Conservation (phyloP, 1,284 basidiomycete species). For the Naganishia albida region DNA sequence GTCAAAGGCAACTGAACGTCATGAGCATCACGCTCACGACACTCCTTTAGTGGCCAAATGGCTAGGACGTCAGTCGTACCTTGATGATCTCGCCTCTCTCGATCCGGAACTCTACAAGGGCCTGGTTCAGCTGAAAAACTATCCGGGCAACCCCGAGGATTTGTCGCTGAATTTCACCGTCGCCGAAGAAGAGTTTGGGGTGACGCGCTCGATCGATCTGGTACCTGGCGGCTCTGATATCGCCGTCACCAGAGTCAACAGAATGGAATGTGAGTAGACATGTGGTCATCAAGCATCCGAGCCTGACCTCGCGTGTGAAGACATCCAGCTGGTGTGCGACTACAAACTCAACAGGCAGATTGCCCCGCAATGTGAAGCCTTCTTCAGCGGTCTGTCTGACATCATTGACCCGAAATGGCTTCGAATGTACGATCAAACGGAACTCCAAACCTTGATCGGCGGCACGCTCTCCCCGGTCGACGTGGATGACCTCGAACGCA, state of each 20-base stretch:
- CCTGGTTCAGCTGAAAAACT: constrained; percentile 80
- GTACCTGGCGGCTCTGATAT: constrained; percentile 80
- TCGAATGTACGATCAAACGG: constrained; percentile 92
- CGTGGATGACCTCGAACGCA: constrained; percentile 69
- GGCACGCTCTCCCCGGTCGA: constrained; percentile 81
- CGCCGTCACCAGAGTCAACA: constrained; percentile 84
- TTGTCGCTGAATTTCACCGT: constrained; percentile 91
- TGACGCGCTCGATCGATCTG: constrained; percentile 74
- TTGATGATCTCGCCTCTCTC: constrained; percentile 88
- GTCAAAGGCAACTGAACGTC: constrained; percentile 25
- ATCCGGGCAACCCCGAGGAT: constrained; percentile 82
- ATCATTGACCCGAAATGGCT: constrained; percentile 82
- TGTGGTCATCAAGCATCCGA: not conserved
- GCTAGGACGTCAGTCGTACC: constrained; percentile 81
- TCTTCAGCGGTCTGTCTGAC: constrained; percentile 70
- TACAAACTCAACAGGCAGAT: constrained; percentile 89
- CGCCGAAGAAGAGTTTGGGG: constrained; percentile 86
- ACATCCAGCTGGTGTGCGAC: constrained; percentile 87
- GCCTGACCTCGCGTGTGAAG: constrained; percentile 31
- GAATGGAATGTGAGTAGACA: constrained; percentile 63
- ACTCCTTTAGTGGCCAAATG: constrained; percentile 62
- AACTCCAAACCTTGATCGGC: constrained; percentile 80
- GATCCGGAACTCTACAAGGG: constrained; percentile 92
- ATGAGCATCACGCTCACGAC: constrained; percentile 15
- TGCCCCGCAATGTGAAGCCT: constrained; percentile 73